Conservation (phyloP, 2,329 filamentous ascomycete genomes). For the Periconia macrospinosa region DNA sequence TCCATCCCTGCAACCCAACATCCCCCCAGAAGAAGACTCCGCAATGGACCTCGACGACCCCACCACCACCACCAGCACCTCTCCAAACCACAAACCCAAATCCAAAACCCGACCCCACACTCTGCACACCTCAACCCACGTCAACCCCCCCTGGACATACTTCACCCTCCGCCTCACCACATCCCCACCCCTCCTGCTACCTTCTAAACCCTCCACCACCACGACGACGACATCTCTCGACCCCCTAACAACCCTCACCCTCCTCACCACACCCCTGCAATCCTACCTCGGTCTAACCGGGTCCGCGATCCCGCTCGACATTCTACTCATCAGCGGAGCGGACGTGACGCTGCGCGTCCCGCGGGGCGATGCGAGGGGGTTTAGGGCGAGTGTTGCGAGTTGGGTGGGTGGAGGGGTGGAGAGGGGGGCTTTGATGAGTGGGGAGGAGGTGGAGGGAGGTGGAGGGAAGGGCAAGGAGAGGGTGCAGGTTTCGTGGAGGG, state of each 20-base stretch:
- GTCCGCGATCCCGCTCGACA: conserved; percentile 67
- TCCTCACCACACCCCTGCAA: conserved; percentile 64
- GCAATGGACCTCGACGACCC: neutral
- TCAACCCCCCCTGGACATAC: conserved; percentile 44
- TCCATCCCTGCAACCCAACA: neutral
- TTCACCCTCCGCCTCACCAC: conserved; percentile 43
- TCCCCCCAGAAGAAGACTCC: neutral
- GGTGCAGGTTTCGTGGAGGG: conserved; percentile 32
- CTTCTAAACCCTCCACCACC: conserved; percentile 2
- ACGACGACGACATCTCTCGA: conserved; percentile 50
- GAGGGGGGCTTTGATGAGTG: conserved; percentile 13
- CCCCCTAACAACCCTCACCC: conserved; percentile 62
- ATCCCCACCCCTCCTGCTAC: conserved; percentile 4
- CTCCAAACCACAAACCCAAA: conserved; percentile 23
- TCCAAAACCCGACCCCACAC: conserved; percentile 13
- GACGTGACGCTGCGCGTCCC: conserved; percentile 29
- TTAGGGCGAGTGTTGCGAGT: conserved; percentile 24
- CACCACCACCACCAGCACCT: conserved; percentile 5
- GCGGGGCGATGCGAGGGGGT: conserved; percentile 24
- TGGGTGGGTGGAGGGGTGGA: conserved; percentile 30
- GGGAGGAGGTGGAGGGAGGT: conserved; percentile 4
- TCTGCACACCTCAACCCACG: conserved; percentile 43
- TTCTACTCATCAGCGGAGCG: conserved; percentile 55
- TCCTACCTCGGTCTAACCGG: conserved; percentile 74
- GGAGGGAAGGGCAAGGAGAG: conserved; percentile 7